Percentiles rank a stretch among this genome's conserved stretches.
These are phyloP conservation scores for Hyphodiscus hymeniophilus DNA, from an alignment of 495 filamentous ascomycete species.

Conservation along the genomic window DNA sequence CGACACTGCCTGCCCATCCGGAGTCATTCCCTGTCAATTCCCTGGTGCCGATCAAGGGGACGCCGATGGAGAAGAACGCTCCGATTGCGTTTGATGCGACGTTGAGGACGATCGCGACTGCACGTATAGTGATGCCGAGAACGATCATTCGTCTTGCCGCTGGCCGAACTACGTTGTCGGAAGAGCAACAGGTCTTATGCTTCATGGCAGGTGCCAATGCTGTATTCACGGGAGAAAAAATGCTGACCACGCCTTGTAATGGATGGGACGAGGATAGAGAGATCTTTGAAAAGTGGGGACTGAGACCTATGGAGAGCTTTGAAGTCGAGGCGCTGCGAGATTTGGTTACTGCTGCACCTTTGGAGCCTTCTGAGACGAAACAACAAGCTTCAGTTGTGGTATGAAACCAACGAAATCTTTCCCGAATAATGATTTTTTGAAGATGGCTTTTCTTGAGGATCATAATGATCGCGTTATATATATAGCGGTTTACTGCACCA, in stretches of 20 bases:
- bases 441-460: too few species aligned
- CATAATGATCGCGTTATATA: too few species aligned
- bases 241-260: constrained; percentile 81
- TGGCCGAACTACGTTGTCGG: constrained; percentile 64
- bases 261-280: constrained; percentile 78
- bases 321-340: constrained; percentile 24
- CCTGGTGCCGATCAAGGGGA: constrained; percentile 78
- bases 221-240: constrained; percentile 85
- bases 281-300: constrained; percentile 73
- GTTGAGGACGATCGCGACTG: constrained; percentile 70
- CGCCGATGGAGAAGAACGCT: constrained; percentile 63
- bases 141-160: constrained; percentile 80
- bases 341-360: constrained; percentile 11
- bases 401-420: background rate
- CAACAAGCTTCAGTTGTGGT: background rate
- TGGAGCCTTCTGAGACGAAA: constrained; percentile 1
- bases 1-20: constrained; percentile 66
- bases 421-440: too few species aligned
- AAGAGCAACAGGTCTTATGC: constrained; percentile 77
- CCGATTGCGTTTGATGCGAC: constrained; percentile 60
- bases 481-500: too few species aligned
- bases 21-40: constrained; percentile 83
- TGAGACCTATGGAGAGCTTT: constrained; percentile 58
- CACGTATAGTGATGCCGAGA: constrained; percentile 65
- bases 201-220: constrained; percentile 84